Evolutionary conservation across 768 basidiomycete species (phyloP).

Genomic region (Lentinula boryana): DNA sequence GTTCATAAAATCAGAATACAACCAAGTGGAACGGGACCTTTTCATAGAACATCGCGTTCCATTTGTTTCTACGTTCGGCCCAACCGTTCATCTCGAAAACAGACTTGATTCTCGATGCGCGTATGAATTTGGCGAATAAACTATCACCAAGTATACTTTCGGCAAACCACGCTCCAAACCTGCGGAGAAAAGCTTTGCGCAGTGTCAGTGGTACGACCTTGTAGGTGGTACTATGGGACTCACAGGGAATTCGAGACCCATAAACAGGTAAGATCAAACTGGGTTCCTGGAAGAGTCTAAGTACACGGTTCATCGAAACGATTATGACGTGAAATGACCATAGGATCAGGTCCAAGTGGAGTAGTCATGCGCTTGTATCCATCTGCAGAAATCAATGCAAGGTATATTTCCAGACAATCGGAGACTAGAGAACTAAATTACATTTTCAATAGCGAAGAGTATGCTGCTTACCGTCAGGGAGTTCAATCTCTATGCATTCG

Average conservation of each 20-base stretch:
- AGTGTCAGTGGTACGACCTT: neutral
- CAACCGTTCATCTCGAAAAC: conserved; percentile 44
- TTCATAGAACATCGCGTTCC: conserved; percentile 42
- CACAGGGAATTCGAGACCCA: neutral
- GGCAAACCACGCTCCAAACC: conserved; percentile 34
- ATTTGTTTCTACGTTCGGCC: conserved; percentile 37
- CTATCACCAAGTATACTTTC: conserved; percentile 33
- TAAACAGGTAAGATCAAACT: neutral
- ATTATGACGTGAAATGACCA: conserved; percentile 12
- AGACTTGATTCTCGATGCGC: conserved; percentile 34
- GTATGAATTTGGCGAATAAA: conserved; percentile 36
- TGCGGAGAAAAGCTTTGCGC: conserved; percentile 34
- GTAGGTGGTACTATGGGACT: neutral
- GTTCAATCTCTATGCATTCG: conserved; percentile 67
- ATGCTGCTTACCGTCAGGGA: conserved; percentile 42
- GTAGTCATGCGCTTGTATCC: conserved; percentile 67
- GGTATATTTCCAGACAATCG: conserved; percentile 52
- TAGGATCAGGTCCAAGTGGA: conserved; percentile 63
- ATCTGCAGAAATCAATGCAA: conserved; percentile 63
- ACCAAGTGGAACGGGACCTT: conserved; percentile 30
- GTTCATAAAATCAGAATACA: conserved; percentile 10
- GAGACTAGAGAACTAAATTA: conserved; percentile 23
- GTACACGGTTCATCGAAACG: neutral
- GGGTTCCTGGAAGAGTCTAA: neutral
- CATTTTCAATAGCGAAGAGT: neutral